A percentile compares a stretch with the other conserved stretches of the same genome.
phyloP scores from a whole-genome alignment of 306 rosid species.

The Citrullus colocynthis region DNA sequence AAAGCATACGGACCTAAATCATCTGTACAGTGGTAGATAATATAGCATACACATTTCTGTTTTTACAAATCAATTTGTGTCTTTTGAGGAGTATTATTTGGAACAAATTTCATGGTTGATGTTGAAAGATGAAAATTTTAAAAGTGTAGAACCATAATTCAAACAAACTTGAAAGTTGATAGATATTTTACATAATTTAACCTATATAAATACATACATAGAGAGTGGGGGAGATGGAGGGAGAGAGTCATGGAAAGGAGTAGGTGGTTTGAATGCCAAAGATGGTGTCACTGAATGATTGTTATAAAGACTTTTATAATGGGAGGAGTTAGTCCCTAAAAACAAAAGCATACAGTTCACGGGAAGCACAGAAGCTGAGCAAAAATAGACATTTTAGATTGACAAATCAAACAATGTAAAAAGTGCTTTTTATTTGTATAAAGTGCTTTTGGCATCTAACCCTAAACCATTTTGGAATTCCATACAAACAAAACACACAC shows the following conservation, averaged over 20 bases:
- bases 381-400: not conserved
- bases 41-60: too few relatives aligned
- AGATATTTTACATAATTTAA: too few relatives aligned
- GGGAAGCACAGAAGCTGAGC: slow-evolving; percentile 2
- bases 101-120: too few relatives aligned
- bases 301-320: not conserved
- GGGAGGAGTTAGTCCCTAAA: not conserved
- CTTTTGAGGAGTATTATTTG: too few relatives aligned
- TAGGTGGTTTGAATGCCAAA: not conserved
- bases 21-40: too few relatives aligned
- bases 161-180: too few relatives aligned
- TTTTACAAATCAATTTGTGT: too few relatives aligned
- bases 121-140: too few relatives aligned
- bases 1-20: too few relatives aligned
- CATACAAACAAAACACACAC: not conserved
- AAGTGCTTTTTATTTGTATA: not conserved
- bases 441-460: not conserved
- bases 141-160: too few relatives aligned
- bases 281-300: not conserved
- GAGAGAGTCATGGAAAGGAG: not conserved
- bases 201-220: too few relatives aligned
- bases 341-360: slow-evolving; percentile 1
- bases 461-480: not conserved
- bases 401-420: not conserved
- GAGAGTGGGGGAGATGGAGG: not conserved